Conservation (phyloP, 192 early-diverging fungal species). For the Mortierella claussenii region DNA sequence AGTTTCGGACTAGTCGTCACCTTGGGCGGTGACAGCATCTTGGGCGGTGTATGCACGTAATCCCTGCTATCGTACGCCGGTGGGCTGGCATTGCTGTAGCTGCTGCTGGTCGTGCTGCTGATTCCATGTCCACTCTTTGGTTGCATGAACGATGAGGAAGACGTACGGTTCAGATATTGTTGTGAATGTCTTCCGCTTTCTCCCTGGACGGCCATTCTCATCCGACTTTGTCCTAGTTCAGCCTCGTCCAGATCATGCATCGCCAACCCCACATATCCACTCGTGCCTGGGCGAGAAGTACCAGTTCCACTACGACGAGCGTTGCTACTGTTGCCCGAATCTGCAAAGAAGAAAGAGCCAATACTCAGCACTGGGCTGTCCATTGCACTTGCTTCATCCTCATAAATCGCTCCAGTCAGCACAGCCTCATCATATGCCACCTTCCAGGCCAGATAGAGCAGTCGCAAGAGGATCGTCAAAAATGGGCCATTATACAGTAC, state of each 20-base stretch:
- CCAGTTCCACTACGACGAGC: background rate
- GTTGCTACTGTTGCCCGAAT: conserved; percentile 7
- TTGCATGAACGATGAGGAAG: no score
- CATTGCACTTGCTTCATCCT: conserved; percentile 11
- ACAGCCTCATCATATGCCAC: conserved; percentile 52
- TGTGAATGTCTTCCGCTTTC: conserved; percentile 18
- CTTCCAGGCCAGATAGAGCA: conserved; percentile 47
- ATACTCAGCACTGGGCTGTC: conserved; percentile 1
- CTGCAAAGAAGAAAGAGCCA: conserved; percentile 22
- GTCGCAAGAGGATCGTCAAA: conserved; percentile 25
- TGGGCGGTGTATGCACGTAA: conserved; percentile 5
- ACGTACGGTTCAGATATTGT: no score
- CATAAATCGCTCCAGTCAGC: conserved; percentile 43
- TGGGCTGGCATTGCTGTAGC: conserved; percentile 4
- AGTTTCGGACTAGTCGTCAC: background rate
- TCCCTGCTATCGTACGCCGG: conserved; percentile 20
- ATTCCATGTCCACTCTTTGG: no score
- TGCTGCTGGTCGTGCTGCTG: no score
- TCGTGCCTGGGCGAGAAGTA: conserved; percentile 18
- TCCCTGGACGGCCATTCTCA: conserved; percentile 7
- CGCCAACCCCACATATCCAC: conserved; percentile 40
- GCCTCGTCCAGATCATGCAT: conserved; percentile 44
- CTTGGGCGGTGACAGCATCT: conserved; percentile 14
- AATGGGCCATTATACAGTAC: conserved; percentile 52
- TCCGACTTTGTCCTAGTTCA: conserved; percentile 40